Evolutionary conservation across 1,284 basidiomycete species (phyloP), one percentile per base, ranked within the genome.

Genomic region (Cystobasidium slooffiae): DNA sequence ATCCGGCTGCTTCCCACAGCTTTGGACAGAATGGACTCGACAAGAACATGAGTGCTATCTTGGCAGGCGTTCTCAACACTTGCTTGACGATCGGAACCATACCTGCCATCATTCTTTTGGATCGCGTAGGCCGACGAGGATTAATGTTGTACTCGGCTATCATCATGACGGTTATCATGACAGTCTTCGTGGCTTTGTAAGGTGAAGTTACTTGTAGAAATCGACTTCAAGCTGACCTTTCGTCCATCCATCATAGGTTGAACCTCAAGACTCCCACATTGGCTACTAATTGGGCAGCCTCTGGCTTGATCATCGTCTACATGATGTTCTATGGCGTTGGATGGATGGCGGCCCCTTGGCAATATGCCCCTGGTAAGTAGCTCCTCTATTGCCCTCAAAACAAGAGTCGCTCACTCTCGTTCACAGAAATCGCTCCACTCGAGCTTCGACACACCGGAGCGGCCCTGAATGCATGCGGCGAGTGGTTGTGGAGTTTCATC

Each of bases 271-370:
- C 18, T 31, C 59, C 16, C 37, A 72, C 37, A 41, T 20, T n/a
- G 47, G 39, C 31, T 31, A 64, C 62, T 20, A 63, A 63, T 44
- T 63, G 61, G 61, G 69, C 62, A 4, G 69, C 61, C 10, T 37
- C 22, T 24, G 69, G 20, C n/a, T 44, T 72, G 44, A 72, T 72
- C 62, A 72, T 72, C 43, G 20, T 72, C 20, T 72, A 72, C 24
- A 49, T 53, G n/a, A 24, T 47, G 22, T 66, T 51, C 20, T 72
- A 65, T 43, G 69, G 69, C 12, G 18, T 52, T 62, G 56, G 59
- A 3, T 72, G 69, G 69, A 72, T 65, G 18, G 59, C 59, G 12
- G 22, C 62, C 7, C 51, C 44, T 6, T 72, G 69, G 69, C 69
- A 72, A 39, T 70, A 70, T 62, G 65, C 65, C n/a, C 69, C 69